Percentiles rank a stretch among this genome's conserved stretches.
Evolutionary conservation across 768 basidiomycete genomes (phyloP).

Genomic region (Phaeotremella skinneri): DNA sequence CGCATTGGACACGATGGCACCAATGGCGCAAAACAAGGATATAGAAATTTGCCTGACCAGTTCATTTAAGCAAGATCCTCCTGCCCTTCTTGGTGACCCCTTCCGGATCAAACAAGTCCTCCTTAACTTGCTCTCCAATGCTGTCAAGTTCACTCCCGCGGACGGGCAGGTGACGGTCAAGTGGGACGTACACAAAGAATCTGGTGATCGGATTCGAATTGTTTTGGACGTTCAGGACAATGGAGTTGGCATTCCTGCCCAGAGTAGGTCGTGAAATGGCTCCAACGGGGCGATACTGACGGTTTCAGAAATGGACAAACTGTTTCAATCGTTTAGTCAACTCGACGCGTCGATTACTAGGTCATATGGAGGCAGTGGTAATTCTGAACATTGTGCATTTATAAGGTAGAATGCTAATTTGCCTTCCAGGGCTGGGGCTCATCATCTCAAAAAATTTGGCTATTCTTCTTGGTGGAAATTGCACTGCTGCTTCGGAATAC

Average conservation of each 20-base stretch:
- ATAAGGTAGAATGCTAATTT: neutral
- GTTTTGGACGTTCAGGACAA: slow-evolving; percentile 35
- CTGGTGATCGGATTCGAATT: slow-evolving; percentile 17
- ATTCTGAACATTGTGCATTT: neutral
- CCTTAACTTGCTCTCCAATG: slow-evolving; percentile 39
- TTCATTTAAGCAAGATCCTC: slow-evolving; percentile 34
- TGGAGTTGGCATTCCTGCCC: slow-evolving; percentile 42
- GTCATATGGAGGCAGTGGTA: slow-evolving; percentile 37
- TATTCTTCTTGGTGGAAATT: slow-evolving; percentile 38
- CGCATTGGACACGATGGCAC: slow-evolving; percentile 38
- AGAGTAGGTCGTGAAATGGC: slow-evolving; percentile 15
- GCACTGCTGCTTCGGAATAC: slow-evolving; percentile 33
- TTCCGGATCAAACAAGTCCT: slow-evolving; percentile 41
- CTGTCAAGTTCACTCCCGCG: slow-evolving; percentile 40
- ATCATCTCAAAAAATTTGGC: slow-evolving; percentile 41
- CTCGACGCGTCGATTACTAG: slow-evolving; percentile 41
- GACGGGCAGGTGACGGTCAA: slow-evolving; percentile 29
- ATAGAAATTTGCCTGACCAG: slow-evolving; percentile 39
- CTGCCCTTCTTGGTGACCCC: slow-evolving; percentile 37
- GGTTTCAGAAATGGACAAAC: slow-evolving; percentile 34
- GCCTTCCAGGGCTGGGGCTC: slow-evolving; percentile 38
- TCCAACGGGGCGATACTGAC: slow-evolving; percentile 1
- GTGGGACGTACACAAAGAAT: slow-evolving; percentile 21
- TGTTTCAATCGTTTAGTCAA: slow-evolving; percentile 44
- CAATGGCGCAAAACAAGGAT: slow-evolving; percentile 33